Evolutionary conservation across 345 rosid species (phyloP), one percentile per base, ranked within the genome.

Genomic region (Lepidium didymum): DNA sequence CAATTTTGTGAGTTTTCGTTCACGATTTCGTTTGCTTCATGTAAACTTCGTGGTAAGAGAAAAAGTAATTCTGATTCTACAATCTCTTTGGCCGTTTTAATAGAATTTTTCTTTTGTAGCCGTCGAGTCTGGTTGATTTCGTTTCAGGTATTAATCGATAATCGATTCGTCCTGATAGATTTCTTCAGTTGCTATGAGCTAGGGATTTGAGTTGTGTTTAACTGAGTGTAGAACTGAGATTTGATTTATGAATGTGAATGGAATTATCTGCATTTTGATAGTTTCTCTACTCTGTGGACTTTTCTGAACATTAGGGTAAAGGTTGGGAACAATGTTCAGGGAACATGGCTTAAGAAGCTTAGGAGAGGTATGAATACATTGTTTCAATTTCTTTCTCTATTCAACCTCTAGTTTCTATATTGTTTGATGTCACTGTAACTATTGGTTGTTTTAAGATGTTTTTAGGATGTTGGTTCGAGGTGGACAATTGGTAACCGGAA

Each of bases 401-500:
- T 34, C 10, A 36, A 12, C 10, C 5, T 15, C 36, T 29, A 29
- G 33, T 2, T 45, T 3, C 2, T 40, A 5, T 10, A 4, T 65
- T 49, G 8, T 11, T 53, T 47, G 43, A 13, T 62, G 62, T 71
- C 19, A 55, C 44, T 72, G 2, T 27, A 25, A 37, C 25, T 4
- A 43, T 35, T 16, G 14, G 6, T 64, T 1, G 14, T 45, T 37
- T 69, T 7, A 12, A 37, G 14, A 27, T 69, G 75, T 45, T 34
- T 10, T 23, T 67, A 77, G 81, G 78, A 80, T 45, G 75, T 55
- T 52, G 56, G 70, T 67, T 78, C 73, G 15, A 62, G 74, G 59
- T 56, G 71, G 74, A 42, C 63, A 0, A 55, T 68, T 31, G 74
- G 62, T 70, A 74, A 46, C 47, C 64, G 68, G 37, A 63, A 64